Base-by-base conservation (phyloP, 768 basidiomycete genomes). In the Suillus lakei region DNA sequence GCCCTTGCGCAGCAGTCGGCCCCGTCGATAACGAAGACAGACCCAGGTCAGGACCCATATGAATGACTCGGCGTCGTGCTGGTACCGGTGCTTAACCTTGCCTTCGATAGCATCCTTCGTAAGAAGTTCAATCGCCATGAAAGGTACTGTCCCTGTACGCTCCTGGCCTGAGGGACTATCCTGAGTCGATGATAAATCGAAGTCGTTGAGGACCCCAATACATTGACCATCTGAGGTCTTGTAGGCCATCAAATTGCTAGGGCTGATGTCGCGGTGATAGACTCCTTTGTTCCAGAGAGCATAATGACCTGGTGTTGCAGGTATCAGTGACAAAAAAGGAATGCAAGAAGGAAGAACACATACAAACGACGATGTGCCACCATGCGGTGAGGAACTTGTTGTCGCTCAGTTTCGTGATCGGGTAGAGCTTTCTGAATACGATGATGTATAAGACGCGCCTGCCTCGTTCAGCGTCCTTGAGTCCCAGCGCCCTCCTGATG, bases 61-160 rank as follows among this genome's bases (percentile, higher is more conserved):
- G 13, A 63, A 41, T 30, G 62, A 63, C 5, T 63, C 62, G 2
- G 30, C 26, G 12, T 63, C 51, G 10, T 60, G 62, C n/a, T 3
- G 18, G 8, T 60, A 63, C 38, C 60, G 8, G 30, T 61, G 38
- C 55, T 54, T 7, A 9, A 63, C 18, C 36, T 63, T 28, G 34
- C 62, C 62, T 30, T 60, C 18, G 1, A 43, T 32, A 30, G 23
- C 36, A 0, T 5, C 16, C 23, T 38, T 1, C 2, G 12, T 16
- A 4, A 62, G 50, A 8, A 65, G 51, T 18, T 62, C 63, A 0
- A 64, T 30, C 2, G 67, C 51, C 67, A 69, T 69, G 63, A 64
- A 69, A 2, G 68, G 67, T 13, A 58, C 41, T n/a, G 68, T 68
- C n/a, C 67, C 67, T n/a, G 68, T 67, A 32, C 67, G 60, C 50